Base-by-base conservation (phyloP, 495 filamentous ascomycete species). In the Pseudevernia furfuracea region DNA sequence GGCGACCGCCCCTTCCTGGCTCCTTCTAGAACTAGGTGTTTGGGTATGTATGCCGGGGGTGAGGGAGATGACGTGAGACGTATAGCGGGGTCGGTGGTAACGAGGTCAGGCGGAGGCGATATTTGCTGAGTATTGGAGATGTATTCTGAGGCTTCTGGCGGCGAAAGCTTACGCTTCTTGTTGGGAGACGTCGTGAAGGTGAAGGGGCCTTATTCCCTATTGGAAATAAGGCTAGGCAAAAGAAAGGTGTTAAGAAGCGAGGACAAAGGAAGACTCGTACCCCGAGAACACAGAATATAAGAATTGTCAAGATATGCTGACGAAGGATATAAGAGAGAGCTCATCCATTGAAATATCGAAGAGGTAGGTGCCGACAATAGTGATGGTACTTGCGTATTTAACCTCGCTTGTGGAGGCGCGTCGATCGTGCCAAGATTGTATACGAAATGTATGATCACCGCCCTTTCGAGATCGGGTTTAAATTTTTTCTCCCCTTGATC, bases 131-230 rank as follows among this genome's bases (percentile, higher is more conserved):
- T 55, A 21, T 53, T 61, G 8, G 65, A 55, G 28, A 25, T 30
- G 23, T 9, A 17, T 44, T 58, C 48, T 57, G 56, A 37, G 37
- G 41, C 43, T 41, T 65, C 64, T 32, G 69, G 66, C n/a, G 52
- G 70, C 37, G 70, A 71, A 49, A 71, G 67, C 70, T 63, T 71
- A 55, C 70, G 66, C 49, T 71, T 71, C 62, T 70, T 70, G 55
- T 69, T 38, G 65, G 68, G 63, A 71, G 70, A 71, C 70, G 70
- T 71, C 61, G 48, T 71, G 68, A 69, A 61, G 60, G 63, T 46
- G 61, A 46, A 56, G 62, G n/a, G n/a, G 70, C 70, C 70, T 69
- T 69, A 71, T 64, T 71, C 61, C 69, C 67, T 58, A 38, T 38
- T 32, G 67, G 69, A 67, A 71, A 69, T 69, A 71, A 71, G 69